Conservation (phyloP, 2,329 filamentous ascomycete genomes). For the Fusarium clavum region DNA sequence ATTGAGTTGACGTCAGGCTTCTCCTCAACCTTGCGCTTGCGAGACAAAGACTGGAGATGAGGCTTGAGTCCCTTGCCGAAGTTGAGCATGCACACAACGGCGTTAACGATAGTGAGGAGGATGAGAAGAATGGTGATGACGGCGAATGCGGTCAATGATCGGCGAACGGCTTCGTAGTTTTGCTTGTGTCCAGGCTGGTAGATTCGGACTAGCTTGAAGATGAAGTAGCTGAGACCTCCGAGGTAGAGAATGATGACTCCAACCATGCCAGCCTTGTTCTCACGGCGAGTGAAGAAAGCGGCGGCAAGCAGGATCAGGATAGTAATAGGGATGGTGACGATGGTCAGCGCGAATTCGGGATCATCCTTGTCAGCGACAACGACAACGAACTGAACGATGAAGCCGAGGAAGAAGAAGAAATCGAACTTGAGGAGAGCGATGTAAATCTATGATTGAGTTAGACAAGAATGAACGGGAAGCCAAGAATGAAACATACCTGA, state of each 20-base stretch:
- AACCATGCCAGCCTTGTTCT: conserved; percentile 83
- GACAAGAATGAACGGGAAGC: neutral
- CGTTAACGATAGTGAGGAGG: conserved; percentile 87
- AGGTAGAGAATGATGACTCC: conserved; percentile 86
- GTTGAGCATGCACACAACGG: conserved; percentile 87
- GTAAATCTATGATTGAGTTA: conserved; percentile 75
- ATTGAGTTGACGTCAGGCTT: conserved; percentile 68
- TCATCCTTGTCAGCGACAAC: conserved; percentile 78
- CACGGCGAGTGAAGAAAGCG: conserved; percentile 84
- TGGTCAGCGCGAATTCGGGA: conserved; percentile 85
- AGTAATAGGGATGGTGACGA: conserved; percentile 90
- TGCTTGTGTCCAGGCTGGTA: conserved; percentile 72
- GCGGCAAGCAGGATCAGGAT: conserved; percentile 88
- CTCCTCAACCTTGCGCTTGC: conserved; percentile 59
- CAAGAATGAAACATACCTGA: conserved; percentile 71
- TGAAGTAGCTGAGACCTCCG: conserved; percentile 90
- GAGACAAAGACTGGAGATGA: conserved; percentile 73
- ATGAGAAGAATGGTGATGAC: conserved; percentile 92
- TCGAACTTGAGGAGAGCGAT: conserved; percentile 98
- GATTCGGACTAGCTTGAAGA: conserved; percentile 98
- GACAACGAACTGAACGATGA: conserved; percentile 97
- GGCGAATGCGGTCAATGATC: conserved; percentile 91
- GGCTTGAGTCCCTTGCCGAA: conserved; percentile 91
- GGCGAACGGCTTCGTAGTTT: conserved; percentile 81
- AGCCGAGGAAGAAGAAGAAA: conserved; percentile 99